Conservation (phyloP, 2,329 filamentous ascomycete genomes). For the Pseudohalonectria lignicola region DNA sequence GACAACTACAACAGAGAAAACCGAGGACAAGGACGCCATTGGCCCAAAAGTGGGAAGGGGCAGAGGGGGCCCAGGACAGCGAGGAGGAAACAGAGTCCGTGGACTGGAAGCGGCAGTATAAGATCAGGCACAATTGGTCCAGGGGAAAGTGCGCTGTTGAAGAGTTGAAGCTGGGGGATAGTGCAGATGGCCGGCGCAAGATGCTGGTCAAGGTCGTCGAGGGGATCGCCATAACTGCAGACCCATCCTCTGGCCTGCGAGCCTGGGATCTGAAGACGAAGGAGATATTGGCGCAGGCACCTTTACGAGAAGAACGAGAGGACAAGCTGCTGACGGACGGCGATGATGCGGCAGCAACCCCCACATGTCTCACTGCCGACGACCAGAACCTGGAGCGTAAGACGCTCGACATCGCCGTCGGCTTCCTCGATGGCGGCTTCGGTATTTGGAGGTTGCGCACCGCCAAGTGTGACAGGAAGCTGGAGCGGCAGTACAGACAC, state of each 20-base stretch:
- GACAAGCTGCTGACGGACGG: slow-evolving; percentile 1
- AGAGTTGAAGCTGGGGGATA: slow-evolving; percentile 47
- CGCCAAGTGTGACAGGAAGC: slow-evolving; percentile 26
- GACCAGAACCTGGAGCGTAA: slow-evolving; percentile 30
- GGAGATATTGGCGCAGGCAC: slow-evolving; percentile 41
- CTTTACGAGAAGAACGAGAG: slow-evolving; percentile 19
- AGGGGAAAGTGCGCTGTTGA: slow-evolving; percentile 70
- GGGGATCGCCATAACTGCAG: slow-evolving; percentile 68
- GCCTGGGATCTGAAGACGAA: slow-evolving; percentile 66
- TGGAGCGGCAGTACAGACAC: slow-evolving; percentile 46
- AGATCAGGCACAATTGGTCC: slow-evolving; percentile 83
- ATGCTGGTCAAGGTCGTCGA: slow-evolving; percentile 71
- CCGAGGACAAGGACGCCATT: slow-evolving; percentile 9
- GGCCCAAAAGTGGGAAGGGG: slow-evolving; percentile 16
- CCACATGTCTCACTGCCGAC: slow-evolving; percentile 58
- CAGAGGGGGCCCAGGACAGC: slow-evolving; percentile 13
- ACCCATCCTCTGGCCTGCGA: slow-evolving; percentile 56
- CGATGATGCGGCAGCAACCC: slow-evolving; percentile 17
- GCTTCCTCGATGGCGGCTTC: slow-evolving; percentile 63
- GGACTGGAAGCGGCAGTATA: slow-evolving; percentile 85
- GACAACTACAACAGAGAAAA: background rate
- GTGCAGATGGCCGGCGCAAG: slow-evolving; percentile 25
- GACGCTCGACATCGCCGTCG: slow-evolving; percentile 50
- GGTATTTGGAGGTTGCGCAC: slow-evolving; percentile 54
- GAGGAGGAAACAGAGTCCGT: slow-evolving; percentile 41